Evolutionary conservation across 83 land plant species (phyloP).

Genomic region (Picea mariana): DNA sequence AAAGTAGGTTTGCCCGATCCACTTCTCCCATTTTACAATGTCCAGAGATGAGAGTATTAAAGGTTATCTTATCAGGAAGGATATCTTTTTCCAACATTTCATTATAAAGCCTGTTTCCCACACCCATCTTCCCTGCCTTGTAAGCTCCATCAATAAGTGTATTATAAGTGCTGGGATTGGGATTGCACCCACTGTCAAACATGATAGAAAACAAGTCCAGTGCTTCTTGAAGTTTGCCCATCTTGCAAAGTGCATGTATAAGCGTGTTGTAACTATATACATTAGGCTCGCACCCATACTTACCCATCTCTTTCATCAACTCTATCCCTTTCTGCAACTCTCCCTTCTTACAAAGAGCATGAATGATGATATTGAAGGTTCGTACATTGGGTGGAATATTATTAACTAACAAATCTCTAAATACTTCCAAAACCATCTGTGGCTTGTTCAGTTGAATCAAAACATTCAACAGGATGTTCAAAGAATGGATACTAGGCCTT

Average conservation of each 20-base stretch:
- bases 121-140: conserved; percentile 58
- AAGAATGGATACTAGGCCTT: conserved; percentile 38
- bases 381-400: conserved; percentile 40
- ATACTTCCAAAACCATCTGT: conserved; percentile 44
- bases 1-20: conserved; percentile 51
- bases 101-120: conserved; percentile 61
- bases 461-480: conserved; percentile 37
- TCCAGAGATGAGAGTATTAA: conserved; percentile 66
- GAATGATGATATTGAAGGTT: conserved; percentile 47
- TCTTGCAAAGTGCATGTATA: conserved; percentile 69
- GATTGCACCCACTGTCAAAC: conserved; percentile 59
- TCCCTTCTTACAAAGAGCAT: conserved; percentile 50
- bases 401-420: conserved; percentile 41
- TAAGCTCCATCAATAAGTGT: conserved; percentile 66
- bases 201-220: conserved; percentile 45
- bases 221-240: conserved; percentile 56
- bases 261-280: conserved; percentile 70
- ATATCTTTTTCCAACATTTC: conserved; percentile 46
- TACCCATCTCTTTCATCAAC: conserved; percentile 64
- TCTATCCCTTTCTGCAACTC: conserved; percentile 39
- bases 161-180: conserved; percentile 65
- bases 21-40: conserved; percentile 74
- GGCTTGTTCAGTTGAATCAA: conserved; percentile 39
- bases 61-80: conserved; percentile 48
- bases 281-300: conserved; percentile 55